These are phyloP conservation scores for Curvularia verruculosa DNA, from an alignment of 2,329 filamentous ascomycete species.

Conservation along the genomic window DNA sequence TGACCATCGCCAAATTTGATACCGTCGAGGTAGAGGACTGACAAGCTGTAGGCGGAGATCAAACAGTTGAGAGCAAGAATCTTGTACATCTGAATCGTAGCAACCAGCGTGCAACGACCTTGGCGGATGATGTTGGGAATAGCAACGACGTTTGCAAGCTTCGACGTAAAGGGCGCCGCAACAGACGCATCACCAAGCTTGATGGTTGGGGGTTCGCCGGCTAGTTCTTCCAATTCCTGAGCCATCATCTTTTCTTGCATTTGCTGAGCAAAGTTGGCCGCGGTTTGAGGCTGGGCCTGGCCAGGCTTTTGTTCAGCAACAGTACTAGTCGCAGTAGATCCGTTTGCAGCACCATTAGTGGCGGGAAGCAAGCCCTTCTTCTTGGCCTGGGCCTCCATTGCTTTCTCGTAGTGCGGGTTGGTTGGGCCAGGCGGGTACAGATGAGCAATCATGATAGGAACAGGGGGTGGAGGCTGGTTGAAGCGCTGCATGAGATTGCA, in stretches of 20 bases:
- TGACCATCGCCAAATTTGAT: constrained; percentile 99
- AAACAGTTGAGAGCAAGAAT: constrained; percentile 97
- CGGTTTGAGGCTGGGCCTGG: constrained; percentile 62
- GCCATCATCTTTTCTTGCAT: constrained; percentile 83
- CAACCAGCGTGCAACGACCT: constrained; percentile 94
- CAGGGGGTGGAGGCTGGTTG: constrained; percentile 90
- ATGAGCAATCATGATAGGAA: constrained; percentile 90
- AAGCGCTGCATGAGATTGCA: constrained; percentile 89
- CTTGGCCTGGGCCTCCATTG: constrained; percentile 82
- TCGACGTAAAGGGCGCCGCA: constrained; percentile 95
- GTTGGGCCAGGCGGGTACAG: constrained; percentile 87
- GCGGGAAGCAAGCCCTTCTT: constrained; percentile 71
- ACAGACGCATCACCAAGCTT: constrained; percentile 98
- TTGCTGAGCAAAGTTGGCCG: constrained; percentile 74
- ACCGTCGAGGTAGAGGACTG: constrained; percentile 93
- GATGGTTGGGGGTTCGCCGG: constrained; percentile 90
- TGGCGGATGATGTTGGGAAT: constrained; percentile 98
- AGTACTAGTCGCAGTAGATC: constrained; percentile 26
- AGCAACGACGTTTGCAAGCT: constrained; percentile 93
- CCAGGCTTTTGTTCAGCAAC: constrained; percentile 49
- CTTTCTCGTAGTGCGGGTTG: constrained; percentile 95
- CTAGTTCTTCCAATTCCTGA: constrained; percentile 72
- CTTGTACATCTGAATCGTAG: constrained; percentile 99
- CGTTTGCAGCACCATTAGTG: constrained; percentile 50
- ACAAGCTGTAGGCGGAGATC: constrained; percentile 96